Conservation (phyloP, 2,329 filamentous ascomycete species). For the Cytospora piceicola region DNA sequence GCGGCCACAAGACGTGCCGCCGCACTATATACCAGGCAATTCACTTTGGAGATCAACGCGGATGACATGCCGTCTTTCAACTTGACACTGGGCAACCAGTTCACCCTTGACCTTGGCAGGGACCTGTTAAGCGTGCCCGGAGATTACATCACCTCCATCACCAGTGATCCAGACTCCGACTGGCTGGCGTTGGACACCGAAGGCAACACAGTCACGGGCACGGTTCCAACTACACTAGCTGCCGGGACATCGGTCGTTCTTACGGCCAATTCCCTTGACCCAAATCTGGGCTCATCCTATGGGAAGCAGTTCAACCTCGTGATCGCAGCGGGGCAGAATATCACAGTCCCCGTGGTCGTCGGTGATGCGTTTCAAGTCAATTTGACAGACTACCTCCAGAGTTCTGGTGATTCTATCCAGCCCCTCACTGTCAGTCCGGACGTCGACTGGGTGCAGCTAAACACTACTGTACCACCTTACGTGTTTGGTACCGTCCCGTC, state of each 20-base stretch:
- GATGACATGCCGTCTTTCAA: conserved; percentile 1
- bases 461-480: neutral
- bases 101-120: neutral
- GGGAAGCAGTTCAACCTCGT: conserved; percentile 3
- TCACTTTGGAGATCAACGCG: neutral
- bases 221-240: conserved; percentile 2
- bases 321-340: neutral
- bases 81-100: conserved; percentile 3
- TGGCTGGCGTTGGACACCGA: neutral
- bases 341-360: conserved; percentile 3
- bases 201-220: conserved; percentile 2
- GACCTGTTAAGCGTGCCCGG: conserved; percentile 1
- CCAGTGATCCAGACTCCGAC: neutral
- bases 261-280: neutral
- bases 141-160: neutral
- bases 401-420: neutral
- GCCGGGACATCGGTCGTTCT: conserved; percentile 8
- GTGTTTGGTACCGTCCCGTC: conserved; percentile 6
- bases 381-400: conserved; percentile 3
- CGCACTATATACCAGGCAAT: neutral
- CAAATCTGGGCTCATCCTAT: conserved; percentile 7
- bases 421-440: conserved; percentile 3
- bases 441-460: neutral
- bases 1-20: neutral
- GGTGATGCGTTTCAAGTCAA: conserved; percentile 9